Base-by-base conservation (phyloP, 2,329 filamentous ascomycete species). In the Cytospora leucostoma region DNA sequence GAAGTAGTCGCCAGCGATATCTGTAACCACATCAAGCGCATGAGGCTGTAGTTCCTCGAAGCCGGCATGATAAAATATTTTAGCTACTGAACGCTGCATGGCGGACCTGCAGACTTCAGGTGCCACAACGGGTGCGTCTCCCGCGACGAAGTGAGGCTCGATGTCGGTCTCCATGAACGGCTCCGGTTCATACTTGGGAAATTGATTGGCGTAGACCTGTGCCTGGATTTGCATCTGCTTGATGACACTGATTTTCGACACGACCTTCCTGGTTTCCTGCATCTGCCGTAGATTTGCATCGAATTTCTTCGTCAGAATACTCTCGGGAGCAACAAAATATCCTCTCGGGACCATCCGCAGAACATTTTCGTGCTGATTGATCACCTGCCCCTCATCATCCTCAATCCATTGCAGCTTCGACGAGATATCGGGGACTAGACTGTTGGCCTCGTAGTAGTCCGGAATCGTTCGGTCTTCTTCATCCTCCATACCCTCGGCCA, bases 171-270 rank as follows among this genome's bases (percentile, higher is more conserved):
- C 95, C 19, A 89, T 78, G 67, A 99, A 97, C 0, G 92, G 91
- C 72, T 94, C 89, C 0, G 91, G 91, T 67, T 97, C 92, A 73
- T 96, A 97, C 77, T 97, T 97, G 68, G 94, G 93, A 71, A 99
- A 99, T 75, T 99, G 95, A 72, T 99, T 99, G 72, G 93, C 91
- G 74, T 99, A 99, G 73, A 96, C 91, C 84, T 97, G 95, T 58
- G 93, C 92, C 75, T 99, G 95, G 60, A 98, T 87, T 77, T 99
- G 95, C 95, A 99, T 99, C 78, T 99, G 95, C 79, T 98, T 99
- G 74, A 99, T 95, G 66, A 99, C 92, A 56, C 92, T 89, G 74
- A 99, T 97, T 78, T 98, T 99, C 12, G 93, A 93, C 71, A 93
- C 96, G 35, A 99, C 84, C 74, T 97, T 98, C 69, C 95, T 85